phyloP scores from a whole-genome alignment of 2,329 filamentous ascomycete species.

The Sclerotinia trifoliorum region DNA sequence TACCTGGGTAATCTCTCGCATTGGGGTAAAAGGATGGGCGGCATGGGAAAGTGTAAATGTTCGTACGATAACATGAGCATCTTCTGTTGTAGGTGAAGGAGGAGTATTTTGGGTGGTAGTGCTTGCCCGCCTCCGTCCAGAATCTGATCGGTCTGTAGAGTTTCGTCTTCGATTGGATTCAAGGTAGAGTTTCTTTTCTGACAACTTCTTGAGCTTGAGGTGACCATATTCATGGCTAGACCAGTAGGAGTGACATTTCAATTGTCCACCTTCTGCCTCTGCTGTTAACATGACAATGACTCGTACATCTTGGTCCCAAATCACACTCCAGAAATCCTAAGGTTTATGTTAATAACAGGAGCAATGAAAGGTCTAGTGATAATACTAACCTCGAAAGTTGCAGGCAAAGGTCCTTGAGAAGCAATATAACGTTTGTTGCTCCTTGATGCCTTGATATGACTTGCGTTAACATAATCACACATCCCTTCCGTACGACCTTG shows the following conservation, averaged over 20 bases:
- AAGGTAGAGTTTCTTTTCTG: slow-evolving; percentile 78
- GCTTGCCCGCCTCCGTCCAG: slow-evolving; percentile 52
- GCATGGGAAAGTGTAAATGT: slow-evolving; percentile 82
- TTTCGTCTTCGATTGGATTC: slow-evolving; percentile 55
- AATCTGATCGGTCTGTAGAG: slow-evolving; percentile 42
- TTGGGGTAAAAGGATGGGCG: slow-evolving; percentile 74
- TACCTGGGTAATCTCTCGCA: slow-evolving; percentile 90
- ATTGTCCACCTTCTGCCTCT: slow-evolving; percentile 85
- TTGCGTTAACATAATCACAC: slow-evolving; percentile 97
- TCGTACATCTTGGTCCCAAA: slow-evolving; percentile 95
- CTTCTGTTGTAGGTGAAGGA: slow-evolving; percentile 48
- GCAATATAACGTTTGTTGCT: slow-evolving; percentile 95
- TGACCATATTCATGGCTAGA: slow-evolving; percentile 73
- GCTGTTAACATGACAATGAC: slow-evolving; percentile 97
- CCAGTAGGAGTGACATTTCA: slow-evolving; percentile 97
- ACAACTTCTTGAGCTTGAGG: slow-evolving; percentile 71
- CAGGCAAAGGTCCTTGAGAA: slow-evolving; percentile 87
- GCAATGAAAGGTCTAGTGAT: slow-evolving; percentile 8
- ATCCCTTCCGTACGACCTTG: slow-evolving; percentile 62
- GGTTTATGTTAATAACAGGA: slow-evolving; percentile 19
- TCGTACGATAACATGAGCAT: slow-evolving; percentile 76
- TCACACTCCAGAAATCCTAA: slow-evolving; percentile 94
- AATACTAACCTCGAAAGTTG: slow-evolving; percentile 76
- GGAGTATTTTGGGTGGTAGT: slow-evolving; percentile 49
- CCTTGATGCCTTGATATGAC: slow-evolving; percentile 73